Conservation (phyloP, 495 filamentous ascomycete genomes). For the Neurospora terricola region DNA sequence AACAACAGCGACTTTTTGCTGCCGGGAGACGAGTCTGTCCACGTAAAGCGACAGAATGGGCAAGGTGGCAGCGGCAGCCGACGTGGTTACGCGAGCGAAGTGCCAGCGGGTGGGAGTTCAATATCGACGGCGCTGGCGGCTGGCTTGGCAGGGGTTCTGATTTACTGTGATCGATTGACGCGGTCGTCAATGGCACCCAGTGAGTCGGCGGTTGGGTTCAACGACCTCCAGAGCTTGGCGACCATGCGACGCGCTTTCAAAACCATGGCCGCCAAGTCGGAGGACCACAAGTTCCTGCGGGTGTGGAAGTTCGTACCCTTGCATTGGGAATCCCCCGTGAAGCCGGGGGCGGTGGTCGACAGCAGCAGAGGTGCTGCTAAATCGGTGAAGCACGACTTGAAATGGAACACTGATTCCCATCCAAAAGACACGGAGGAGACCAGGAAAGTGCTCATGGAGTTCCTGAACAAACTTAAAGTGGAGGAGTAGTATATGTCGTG, state of each 20-base stretch:
- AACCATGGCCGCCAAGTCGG: neutral
- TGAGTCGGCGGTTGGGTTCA: neutral
- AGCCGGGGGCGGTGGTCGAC: neutral
- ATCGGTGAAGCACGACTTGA: neutral
- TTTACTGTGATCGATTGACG: slow-evolving; percentile 4
- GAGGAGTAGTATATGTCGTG: neutral
- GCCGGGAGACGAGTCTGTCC: neutral
- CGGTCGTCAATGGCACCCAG: neutral
- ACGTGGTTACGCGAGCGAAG: neutral
- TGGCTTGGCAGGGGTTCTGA: slow-evolving; percentile 2
- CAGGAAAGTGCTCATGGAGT: neutral
- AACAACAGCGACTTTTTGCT: neutral
- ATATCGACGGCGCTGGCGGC: slow-evolving; percentile 4
- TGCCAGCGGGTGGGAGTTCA: slow-evolving; percentile 1
- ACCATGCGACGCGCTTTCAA: neutral
- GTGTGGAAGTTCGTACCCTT: neutral
- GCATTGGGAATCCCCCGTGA: neutral
- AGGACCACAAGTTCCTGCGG: neutral
- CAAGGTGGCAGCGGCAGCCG: neutral
- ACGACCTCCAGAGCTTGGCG: neutral
- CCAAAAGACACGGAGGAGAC: neutral
- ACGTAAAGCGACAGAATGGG: neutral
- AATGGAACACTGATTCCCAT: neutral
- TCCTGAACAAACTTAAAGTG: neutral
- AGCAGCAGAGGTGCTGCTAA: neutral